Base-by-base conservation (phyloP, 2,329 filamentous ascomycete genomes). In the Neoarthrinium moseri region DNA sequence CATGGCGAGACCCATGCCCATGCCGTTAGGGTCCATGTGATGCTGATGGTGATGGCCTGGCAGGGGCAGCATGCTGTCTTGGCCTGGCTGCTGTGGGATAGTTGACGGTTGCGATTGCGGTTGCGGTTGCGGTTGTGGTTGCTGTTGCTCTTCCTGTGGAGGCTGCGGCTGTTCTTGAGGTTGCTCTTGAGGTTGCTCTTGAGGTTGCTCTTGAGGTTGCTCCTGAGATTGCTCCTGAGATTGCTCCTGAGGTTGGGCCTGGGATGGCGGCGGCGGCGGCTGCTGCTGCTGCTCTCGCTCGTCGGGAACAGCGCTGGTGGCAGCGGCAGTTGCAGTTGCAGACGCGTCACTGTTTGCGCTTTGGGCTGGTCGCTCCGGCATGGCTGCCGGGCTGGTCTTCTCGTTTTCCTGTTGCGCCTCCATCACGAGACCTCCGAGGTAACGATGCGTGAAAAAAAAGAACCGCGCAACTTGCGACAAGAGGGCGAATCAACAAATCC, bases 11-110 rank as follows among this genome's bases (percentile, higher is more conserved):
- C 39, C 37, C 27, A 42, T 26, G 22, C 21, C 27, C 36, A 32
- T 24, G 15, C 35, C 43, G 39, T 45, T 45, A 8, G 43, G 21
- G 13, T 30, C 43, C 6, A n/a, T 35, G 8, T 10, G 27, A 15
- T 40, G 44, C 17, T 33, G 44, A 8, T 10, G 27, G 15, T 40
- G 44, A 10, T 33, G 44, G 10, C 32, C 21, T 18, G 35, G 37
- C 5, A 35, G 15, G n/a, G 29, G 8, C 22, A 46, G 24, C 10
- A 21, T 4, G 36, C 13, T 23, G 15, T 34, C 40, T 22, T 33
- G 11, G 27, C 21, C 20, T 5, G 29, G 18, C 6, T 43, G 27
- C 15, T 33, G 37, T 18, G 30, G 22, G 11, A 17, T 23, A 5
- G 24, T 6, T 18, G 24, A 12, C 27, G 15, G 18, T 34, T 43